phyloP scores from a whole-genome alignment of 2,329 filamentous ascomycete species.

The Ascomycota sp. region DNA sequence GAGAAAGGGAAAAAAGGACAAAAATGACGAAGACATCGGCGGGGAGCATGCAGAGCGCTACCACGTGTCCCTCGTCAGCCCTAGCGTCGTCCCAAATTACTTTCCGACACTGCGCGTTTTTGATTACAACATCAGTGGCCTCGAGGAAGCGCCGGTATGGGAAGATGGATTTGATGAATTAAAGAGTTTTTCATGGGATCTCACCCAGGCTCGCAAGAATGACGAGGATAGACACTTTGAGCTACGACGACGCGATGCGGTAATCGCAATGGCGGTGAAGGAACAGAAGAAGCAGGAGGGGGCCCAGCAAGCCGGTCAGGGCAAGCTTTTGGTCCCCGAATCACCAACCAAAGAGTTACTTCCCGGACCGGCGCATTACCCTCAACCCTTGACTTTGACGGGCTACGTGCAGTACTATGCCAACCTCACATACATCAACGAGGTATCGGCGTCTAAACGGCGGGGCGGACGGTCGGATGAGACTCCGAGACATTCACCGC shows the following conservation, averaged over 20 bases:
- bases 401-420: slow-evolving; percentile 84
- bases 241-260: too few relatives aligned
- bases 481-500: slow-evolving; percentile 25
- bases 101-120: slow-evolving; percentile 79
- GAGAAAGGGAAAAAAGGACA: slow-evolving; percentile 21
- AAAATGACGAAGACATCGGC: slow-evolving; percentile 43
- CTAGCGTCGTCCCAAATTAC: slow-evolving; percentile 83
- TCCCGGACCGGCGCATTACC: slow-evolving; percentile 78
- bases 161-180: slow-evolving; percentile 10
- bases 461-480: too few relatives aligned
- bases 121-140: slow-evolving; percentile 75
- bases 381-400: slow-evolving; percentile 58
- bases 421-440: slow-evolving; percentile 66
- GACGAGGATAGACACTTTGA: too few relatives aligned
- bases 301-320: slow-evolving; percentile 18
- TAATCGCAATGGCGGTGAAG: too few relatives aligned
- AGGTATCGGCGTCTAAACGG: too few relatives aligned
- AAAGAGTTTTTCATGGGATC: too few relatives aligned
- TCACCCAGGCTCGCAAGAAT: too few relatives aligned
- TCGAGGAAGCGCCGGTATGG: slow-evolving; percentile 38
- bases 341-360: slow-evolving; percentile 51
- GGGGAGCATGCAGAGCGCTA: slow-evolving; percentile 74
- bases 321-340: slow-evolving; percentile 44
- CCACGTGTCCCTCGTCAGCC: slow-evolving; percentile 58
- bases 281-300: slow-evolving; percentile 11